phyloP scores from a whole-genome alignment of 2,329 filamentous ascomycete genomes.

The Venturiaceae sp. region DNA sequence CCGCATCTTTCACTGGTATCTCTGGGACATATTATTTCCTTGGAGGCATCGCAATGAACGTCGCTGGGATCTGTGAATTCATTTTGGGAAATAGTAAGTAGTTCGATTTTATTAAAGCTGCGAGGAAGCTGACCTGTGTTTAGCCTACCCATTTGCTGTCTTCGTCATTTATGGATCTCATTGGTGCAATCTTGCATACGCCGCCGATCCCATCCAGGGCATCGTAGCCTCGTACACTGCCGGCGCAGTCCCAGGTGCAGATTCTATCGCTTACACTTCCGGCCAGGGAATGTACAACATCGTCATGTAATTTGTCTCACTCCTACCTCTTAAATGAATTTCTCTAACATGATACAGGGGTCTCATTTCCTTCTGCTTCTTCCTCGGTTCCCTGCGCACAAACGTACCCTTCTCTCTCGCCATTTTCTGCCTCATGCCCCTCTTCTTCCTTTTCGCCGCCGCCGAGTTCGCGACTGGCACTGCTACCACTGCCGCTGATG shows the following conservation, averaged over 20 bases:
- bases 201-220: conserved; percentile 15
- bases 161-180: conserved; percentile 19
- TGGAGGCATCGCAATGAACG: conserved; percentile 15
- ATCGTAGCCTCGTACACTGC: conserved; percentile 5
- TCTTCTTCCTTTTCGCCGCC: conserved; percentile 17
- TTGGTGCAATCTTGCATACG: conserved; percentile 17
- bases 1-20: conserved; percentile 12
- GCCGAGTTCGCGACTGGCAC: conserved; percentile 15
- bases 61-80: conserved; percentile 18
- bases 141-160: conserved; percentile 18
- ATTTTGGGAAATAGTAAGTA: conserved; percentile 17
- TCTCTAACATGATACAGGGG: conserved; percentile 6
- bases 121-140: neutral
- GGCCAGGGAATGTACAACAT: neutral
- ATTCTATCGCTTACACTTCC: neutral
- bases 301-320: neutral
- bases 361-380: conserved; percentile 17
- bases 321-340: neutral
- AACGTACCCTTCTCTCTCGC: conserved; percentile 14
- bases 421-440: neutral
- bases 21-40: conserved; percentile 19
- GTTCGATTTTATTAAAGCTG: no score
- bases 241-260: neutral
- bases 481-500: conserved; percentile 12
- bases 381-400: conserved; percentile 15